Evolutionary conservation across 345 rosid genomes (phyloP), one percentile per base, ranked within the genome.

Genomic region (Sonneratia alba): DNA sequence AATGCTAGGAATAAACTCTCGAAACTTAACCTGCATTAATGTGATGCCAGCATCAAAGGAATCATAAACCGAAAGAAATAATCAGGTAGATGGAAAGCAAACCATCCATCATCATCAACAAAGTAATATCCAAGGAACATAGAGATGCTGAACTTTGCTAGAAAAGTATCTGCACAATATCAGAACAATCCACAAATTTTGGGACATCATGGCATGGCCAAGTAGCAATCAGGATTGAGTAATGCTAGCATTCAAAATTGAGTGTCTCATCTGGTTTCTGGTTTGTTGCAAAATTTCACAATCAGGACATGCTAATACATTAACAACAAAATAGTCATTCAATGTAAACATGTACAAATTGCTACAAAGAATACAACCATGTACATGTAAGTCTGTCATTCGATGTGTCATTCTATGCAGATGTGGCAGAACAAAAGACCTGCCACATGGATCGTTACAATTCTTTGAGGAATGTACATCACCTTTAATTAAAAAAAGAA

Each of bases 1-100:
- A 81, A 96, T 96, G 87, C 98, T 88, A 53, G 99, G 99, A 75
- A 96, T 89, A 76, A 96, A 96, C 61, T 89, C 98, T 70, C 98
- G 91, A 85, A 96, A 96, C 82, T 84, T 96, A 68, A 96, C 88
- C 98, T 96, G 94, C 75, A 59, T 59, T 18, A 70, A 9, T 53
- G 22, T 5, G 38, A 10, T 12, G 16, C 36, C 51, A 66, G 43
- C 67, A 49, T 62, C 66, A 73, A 24, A 34, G 19, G 40, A 15
- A 69, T 7, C n/a, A 68, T 65, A 68, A 38, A 5, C 6, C 7
- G 51, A 22, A 72, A 55, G 37, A 56, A 57, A 34, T 45, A 40
- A 66, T 45, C 7, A 73, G 47, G 24, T 19, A 45, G 27, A 18
- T 19, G 40, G 6, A 38, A 40, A 22, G 2, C n/a, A 67, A 40